Evolutionary conservation across 2,329 filamentous ascomycete species (phyloP), one percentile per base, ranked within the genome.

Genomic region (Venturia asperata): DNA sequence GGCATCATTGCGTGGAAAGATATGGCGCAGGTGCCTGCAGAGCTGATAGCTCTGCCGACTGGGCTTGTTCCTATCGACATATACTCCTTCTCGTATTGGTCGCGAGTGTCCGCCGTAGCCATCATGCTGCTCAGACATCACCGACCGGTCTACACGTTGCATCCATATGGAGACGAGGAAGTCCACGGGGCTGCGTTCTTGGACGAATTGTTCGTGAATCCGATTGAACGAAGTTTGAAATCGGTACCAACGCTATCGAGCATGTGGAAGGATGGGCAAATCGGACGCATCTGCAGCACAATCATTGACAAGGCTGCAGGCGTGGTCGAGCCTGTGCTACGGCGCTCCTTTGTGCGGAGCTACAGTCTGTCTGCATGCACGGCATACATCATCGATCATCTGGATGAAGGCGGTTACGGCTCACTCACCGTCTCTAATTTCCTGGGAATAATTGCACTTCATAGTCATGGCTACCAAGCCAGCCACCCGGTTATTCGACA

Each of bases 51-150:
- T 27, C 60, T 62, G 60, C 60, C 60, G 27, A 19, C 60, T 27
- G 34, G 60, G 15, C 7, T 47, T 47, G 43, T 39, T 17, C 60
- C 60, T 7, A 27, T 62, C 24, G 42, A 62, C 60, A 42, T 62
- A 37, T 62, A 62, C 39, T 41, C 34, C 24, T 42, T 62, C 24
- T 37, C 60, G 34, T 62, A 37, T 27, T 62, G 60, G 39, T 37
- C 60, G 30, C 30, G 60, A 15, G 42, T 37, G 24, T 41, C 60
- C 5, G 39, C 42, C 60, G 42, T 62, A 17, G 34, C 60, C 24
- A 37, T 62, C 24, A 37, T 62, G 34, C 43, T 62, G 60, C 17
- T 62, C 11, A 37, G 60, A 15, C 60, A 62, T 13, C 60, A 62
- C 60, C 24, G 43, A 21, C 60, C 60, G 24, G 41, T 62, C 7